These are phyloP conservation scores for Fusarium virguliforme DNA, from an alignment of 2,329 filamentous ascomycete species.

Conservation along the genomic window DNA sequence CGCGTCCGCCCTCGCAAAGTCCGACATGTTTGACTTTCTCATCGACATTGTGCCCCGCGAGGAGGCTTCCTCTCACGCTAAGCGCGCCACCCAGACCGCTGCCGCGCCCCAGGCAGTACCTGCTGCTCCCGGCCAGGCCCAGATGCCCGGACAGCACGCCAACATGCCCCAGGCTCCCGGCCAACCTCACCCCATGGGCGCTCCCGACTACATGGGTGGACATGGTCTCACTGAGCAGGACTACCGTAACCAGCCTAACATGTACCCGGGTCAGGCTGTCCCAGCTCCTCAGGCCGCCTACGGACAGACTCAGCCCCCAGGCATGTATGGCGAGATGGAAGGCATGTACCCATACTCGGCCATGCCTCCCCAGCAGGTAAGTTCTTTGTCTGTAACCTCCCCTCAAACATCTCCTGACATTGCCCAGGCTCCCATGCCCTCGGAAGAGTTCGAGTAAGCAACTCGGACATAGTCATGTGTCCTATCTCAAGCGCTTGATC, in stretches of 20 bases:
- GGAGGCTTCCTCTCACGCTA: slow-evolving; percentile 88
- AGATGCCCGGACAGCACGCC: slow-evolving; percentile 68
- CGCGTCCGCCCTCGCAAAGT: slow-evolving; percentile 94
- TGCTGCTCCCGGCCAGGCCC: slow-evolving; percentile 66
- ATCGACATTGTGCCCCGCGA: slow-evolving; percentile 99
- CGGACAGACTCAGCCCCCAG: slow-evolving; percentile 78
- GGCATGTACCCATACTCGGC: slow-evolving; percentile 88
- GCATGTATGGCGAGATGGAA: slow-evolving; percentile 85
- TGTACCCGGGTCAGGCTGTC: slow-evolving; percentile 88
- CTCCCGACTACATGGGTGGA: slow-evolving; percentile 74
- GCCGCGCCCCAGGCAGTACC: slow-evolving; percentile 62
- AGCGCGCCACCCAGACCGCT: slow-evolving; percentile 74
- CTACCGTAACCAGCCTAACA: slow-evolving; percentile 83
- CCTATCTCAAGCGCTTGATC: slow-evolving; percentile 6
- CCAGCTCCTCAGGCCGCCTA: slow-evolving; percentile 80
- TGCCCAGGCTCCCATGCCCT: slow-evolving; percentile 61
- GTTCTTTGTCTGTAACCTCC: slow-evolving; percentile 48
- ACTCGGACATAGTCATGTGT: slow-evolving; percentile 2
- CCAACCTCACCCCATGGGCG: slow-evolving; percentile 72
- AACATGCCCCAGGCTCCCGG: slow-evolving; percentile 70
- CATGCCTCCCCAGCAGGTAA: slow-evolving; percentile 88
- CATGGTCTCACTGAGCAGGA: slow-evolving; percentile 81
- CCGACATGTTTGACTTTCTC: slow-evolving; percentile 99
- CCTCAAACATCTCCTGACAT: slow-evolving; percentile 28
- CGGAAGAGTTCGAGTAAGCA: slow-evolving; percentile 63